These are phyloP conservation scores for Penicillium coffeae DNA, from an alignment of 495 filamentous ascomycete species.

Conservation along the genomic window DNA sequence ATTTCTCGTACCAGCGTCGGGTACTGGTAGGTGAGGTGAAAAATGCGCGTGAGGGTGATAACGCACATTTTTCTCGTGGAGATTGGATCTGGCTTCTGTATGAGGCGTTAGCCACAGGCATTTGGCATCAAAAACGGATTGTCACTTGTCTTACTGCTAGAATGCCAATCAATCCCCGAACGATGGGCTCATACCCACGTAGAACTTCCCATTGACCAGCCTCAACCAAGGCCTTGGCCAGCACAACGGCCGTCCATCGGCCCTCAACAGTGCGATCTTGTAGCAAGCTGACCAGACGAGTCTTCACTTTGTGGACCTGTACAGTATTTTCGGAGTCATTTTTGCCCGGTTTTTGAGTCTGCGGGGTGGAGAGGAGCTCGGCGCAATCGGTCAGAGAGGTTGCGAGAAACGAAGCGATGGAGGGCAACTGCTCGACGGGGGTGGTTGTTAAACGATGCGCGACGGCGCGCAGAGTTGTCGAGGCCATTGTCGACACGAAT, in stretches of 20 bases:
- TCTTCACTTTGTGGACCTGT: slow-evolving; percentile 74
- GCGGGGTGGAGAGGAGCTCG: slow-evolving; percentile 50
- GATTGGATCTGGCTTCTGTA: slow-evolving; percentile 68
- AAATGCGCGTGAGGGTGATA: slow-evolving; percentile 75
- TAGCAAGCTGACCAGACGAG: slow-evolving; percentile 68
- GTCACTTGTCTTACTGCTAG: slow-evolving; percentile 53
- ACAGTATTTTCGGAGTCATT: slow-evolving; percentile 55
- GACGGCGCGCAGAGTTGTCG: slow-evolving; percentile 53
- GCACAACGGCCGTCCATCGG: slow-evolving; percentile 69
- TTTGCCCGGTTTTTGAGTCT: slow-evolving; percentile 45
- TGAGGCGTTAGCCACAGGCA: background rate
- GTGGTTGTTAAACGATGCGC: slow-evolving; percentile 64
- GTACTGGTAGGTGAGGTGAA: slow-evolving; percentile 73
- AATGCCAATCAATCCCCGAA: slow-evolving; percentile 65
- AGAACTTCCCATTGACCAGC: slow-evolving; percentile 76
- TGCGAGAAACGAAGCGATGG: slow-evolving; percentile 57
- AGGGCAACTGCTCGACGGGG: slow-evolving; percentile 59
- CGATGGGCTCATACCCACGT: slow-evolving; percentile 64
- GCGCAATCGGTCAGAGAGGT: slow-evolving; percentile 58
- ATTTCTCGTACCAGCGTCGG: slow-evolving; percentile 82
- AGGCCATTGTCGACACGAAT: slow-evolving; percentile 12
- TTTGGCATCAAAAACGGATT: background rate
- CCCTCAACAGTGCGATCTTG: slow-evolving; percentile 67
- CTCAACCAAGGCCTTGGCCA: slow-evolving; percentile 79
- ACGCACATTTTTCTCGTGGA: slow-evolving; percentile 69